Evolutionary conservation across 176 grass and related monocot genomes (phyloP), one percentile per base, ranked within the genome.

Genomic region (Lolium perenne): DNA sequence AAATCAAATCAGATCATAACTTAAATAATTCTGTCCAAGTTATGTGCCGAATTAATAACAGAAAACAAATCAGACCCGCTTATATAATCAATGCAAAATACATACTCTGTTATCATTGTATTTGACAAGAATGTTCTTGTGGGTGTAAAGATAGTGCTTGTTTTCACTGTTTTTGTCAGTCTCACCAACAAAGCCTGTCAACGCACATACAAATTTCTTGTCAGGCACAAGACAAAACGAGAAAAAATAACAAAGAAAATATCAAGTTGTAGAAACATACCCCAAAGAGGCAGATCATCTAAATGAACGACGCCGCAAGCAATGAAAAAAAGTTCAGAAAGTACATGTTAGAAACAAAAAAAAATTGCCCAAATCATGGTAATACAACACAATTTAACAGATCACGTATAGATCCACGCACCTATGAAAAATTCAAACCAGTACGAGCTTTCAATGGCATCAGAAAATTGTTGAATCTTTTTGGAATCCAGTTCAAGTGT

Each of bases 371-470:
- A 69, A 84, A 80, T 70, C 54, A 87, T 58, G 18, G 78, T 64
- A 82, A 72, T 21, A 23, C 18, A 41, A 73, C 9, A 22, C 41
- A 81, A 79, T 20, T 77, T 29, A 86, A 69, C 53, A 8, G 4
- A 70, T 64, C 3, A 92, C 85, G 87, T 80, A 88, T 57, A 46
- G 18, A 87, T 54, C 18, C 35, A 81, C 55, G 78, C 87, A 98
- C 96, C 96, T 80, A 98, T 98, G 86, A 98, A 98, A 75, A 98
- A 94, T 74, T 98, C 96, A 56, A 94, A 98, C 96, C 96, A 98
- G 87, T 98, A 98, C 20, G 88, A 92, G 82, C 53, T 92, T 60
- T 91, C 93, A 76, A 98, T 93, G 77, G 96, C 96, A 92, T 98
- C 93, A 53, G 87, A 83, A 91, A 98, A 98, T 55, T 95, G 91